Evolutionary conservation across 1,284 basidiomycete genomes (phyloP).

Genomic region (Ganoderma sinense): DNA sequence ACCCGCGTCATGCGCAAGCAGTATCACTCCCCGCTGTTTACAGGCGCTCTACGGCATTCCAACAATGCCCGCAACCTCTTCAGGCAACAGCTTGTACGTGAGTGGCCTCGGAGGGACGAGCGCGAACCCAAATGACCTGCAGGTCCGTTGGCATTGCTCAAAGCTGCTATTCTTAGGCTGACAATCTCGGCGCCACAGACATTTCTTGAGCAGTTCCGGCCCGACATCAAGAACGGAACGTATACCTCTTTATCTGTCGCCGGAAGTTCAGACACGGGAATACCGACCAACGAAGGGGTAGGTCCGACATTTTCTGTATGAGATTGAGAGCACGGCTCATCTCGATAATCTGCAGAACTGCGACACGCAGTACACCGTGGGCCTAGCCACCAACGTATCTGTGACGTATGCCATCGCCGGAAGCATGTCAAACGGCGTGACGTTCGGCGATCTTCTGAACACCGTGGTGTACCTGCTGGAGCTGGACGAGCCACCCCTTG

Average conservation of each 20-base stretch:
- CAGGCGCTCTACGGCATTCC: constrained; percentile 54
- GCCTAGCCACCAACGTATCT: constrained; percentile 58
- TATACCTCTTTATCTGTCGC: constrained; percentile 10
- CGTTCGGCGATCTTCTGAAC: constrained; percentile 35
- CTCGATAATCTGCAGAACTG: constrained; percentile 44
- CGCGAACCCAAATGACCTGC: constrained; percentile 54
- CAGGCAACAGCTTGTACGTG: constrained; percentile 56
- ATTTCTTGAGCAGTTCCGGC: constrained; percentile 53
- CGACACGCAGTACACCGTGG: constrained; percentile 69
- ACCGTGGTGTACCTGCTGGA: constrained; percentile 41
- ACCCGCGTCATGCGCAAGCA: constrained; percentile 10
- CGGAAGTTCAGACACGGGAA: constrained; percentile 4
- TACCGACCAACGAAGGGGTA: constrained; percentile 26
- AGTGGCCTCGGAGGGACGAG: constrained; percentile 59
- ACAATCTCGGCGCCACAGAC: constrained; percentile 40
- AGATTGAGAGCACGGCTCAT: not conserved
- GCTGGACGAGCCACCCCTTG: constrained; percentile 40
- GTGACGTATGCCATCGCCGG: constrained; percentile 28
- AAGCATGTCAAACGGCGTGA: constrained; percentile 21
- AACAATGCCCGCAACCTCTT: constrained; percentile 51
- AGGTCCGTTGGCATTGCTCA: constrained; percentile 32
- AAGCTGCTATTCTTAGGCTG: not conserved
- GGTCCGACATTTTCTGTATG: not conserved
- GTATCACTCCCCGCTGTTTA: constrained; percentile 60
- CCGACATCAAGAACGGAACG: constrained; percentile 46